Base-by-base conservation (phyloP, 2,329 filamentous ascomycete species). In the Colletotrichum sp. region DNA sequence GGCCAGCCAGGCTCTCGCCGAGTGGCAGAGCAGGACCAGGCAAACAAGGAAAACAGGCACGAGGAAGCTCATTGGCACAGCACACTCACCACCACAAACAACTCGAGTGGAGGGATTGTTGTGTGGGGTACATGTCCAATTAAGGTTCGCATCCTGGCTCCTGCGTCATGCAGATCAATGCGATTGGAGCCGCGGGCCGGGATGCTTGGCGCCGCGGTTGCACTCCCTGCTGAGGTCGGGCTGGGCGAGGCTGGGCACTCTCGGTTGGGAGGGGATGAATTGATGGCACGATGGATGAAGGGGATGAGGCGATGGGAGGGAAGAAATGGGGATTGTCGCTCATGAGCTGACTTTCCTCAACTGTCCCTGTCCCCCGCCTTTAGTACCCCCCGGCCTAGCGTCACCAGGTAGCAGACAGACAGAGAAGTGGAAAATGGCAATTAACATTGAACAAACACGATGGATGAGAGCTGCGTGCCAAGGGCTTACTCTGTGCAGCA, bases 101-200 rank as follows among this genome's bases (percentile, higher is more conserved):
- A 32, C 5, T 39, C 52, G 60, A 18, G 34, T 16, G 24, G 52
- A 36, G 24, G 72, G 18, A 72, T 60, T 71, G 49, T 13, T 62
- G 7, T 73, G 73, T 76, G 73, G 75, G 75, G 71, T 57, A 75
- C 71, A 74, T 69, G 65, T 71, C 71, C 75, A 52, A 71, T 76
- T 76, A 76, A 76, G 71, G 75, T 76, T 76, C 75, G 66, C 49
- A 76, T 67, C 75, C 75, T 76, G 65, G 75, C 75, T 71, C 49
- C 71, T 75, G 75, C 71, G 75, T 76, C 75, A 75, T 75, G 75
- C 75, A 75, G 75, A 76, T 76, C 71, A 62, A 66, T 70, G 64
- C 65, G 71, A 71, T 73, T 68, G 64, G 73, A 76, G 63, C 70
- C 44, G 70, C 57, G 70, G 73, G 64, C 64, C 73, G 73, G 69